These are phyloP conservation scores for Cucumis hystrix DNA, from an alignment of 306 rosid genomes.

Conservation along the genomic window DNA sequence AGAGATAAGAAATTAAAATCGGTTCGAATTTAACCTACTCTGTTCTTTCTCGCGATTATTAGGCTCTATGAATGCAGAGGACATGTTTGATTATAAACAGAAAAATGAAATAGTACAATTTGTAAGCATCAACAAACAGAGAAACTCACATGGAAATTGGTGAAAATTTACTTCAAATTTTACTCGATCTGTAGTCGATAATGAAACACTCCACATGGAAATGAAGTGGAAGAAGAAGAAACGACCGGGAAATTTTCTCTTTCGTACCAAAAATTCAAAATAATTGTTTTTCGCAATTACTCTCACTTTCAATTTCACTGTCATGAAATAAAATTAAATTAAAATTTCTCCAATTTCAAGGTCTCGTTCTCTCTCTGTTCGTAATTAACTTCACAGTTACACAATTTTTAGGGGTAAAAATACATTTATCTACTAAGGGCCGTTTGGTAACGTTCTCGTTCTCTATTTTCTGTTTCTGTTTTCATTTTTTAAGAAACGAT, in stretches of 20 bases:
- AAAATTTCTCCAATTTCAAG: neutral
- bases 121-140: neutral
- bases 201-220: neutral
- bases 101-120: neutral
- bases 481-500: too few relatives aligned
- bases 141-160: constrained; percentile 6
- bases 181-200: neutral
- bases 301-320: neutral
- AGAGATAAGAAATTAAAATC: neutral
- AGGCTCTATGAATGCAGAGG: neutral
- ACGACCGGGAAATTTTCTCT: neutral
- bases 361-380: neutral
- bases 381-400: too few relatives aligned
- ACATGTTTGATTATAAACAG: neutral
- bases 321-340: too few relatives aligned
- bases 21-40: neutral
- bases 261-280: neutral
- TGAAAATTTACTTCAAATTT: neutral
- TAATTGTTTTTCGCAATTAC: neutral
- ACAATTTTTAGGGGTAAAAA: too few relatives aligned
- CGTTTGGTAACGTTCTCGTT: too few relatives aligned
- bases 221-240: neutral
- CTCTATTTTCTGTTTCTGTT: too few relatives aligned
- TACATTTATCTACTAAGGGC: too few relatives aligned
- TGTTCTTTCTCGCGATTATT: neutral